Evolutionary conservation across 371 early-diverging fungal species (phyloP).

Genomic region (Lichtheimia corymbifera): DNA sequence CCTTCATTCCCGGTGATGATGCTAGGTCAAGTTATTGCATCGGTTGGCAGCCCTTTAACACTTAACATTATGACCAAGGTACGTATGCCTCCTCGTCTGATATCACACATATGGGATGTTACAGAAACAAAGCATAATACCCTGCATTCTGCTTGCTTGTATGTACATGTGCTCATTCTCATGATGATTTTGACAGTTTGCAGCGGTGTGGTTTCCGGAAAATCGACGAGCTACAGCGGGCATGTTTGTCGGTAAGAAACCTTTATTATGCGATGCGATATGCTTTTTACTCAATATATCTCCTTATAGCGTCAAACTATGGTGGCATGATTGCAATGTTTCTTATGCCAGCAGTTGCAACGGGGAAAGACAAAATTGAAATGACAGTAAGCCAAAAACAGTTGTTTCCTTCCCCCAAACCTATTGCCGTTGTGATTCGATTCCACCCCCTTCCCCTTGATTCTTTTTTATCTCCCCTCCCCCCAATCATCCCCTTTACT

Average conservation of each 20-base stretch:
- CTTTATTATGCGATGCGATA: not conserved
- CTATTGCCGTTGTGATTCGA: no score
- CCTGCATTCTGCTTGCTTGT: not conserved
- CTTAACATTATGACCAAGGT: slow-evolving; percentile 60
- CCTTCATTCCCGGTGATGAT: slow-evolving; percentile 51
- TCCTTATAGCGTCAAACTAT: slow-evolving; percentile 28
- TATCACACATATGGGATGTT: no score
- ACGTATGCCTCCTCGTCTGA: not conserved
- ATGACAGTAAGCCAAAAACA: slow-evolving; percentile 19
- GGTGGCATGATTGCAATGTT: slow-evolving; percentile 40
- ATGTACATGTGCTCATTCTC: not conserved
- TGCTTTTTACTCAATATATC: not conserved
- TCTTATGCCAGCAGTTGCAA: slow-evolving; percentile 30
- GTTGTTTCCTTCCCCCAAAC: no score
- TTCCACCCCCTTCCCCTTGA: no score
- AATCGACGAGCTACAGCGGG: slow-evolving; percentile 34
- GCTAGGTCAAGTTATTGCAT: slow-evolving; percentile 63
- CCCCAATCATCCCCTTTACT: no score
- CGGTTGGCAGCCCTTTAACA: slow-evolving; percentile 62
- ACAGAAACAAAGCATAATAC: no score
- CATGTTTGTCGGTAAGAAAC: slow-evolving; percentile 33
- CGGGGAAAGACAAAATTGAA: slow-evolving; percentile 27
- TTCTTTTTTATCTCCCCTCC: no score
- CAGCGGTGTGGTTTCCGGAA: slow-evolving; percentile 34
- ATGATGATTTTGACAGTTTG: slow-evolving; percentile 15